Conservation (phyloP, 768 basidiomycete species). For the Lactarius indigo region DNA sequence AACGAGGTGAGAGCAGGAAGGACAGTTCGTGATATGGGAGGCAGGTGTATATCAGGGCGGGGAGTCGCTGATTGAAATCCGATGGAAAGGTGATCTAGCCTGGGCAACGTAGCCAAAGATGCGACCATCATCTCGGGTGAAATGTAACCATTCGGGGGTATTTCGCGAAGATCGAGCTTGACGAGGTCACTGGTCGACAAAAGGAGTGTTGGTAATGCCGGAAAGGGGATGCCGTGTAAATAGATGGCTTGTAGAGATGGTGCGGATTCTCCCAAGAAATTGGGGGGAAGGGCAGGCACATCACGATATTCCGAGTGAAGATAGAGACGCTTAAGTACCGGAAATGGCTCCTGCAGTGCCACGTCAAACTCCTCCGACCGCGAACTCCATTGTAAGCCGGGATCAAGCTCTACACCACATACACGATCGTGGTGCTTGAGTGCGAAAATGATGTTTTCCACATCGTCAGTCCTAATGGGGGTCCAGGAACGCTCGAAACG, state of each 20-base stretch:
- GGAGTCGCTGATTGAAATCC: neutral
- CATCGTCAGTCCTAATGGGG: neutral
- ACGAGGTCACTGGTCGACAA: neutral
- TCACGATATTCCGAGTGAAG: neutral
- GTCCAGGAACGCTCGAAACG: too few species aligned
- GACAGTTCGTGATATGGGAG: neutral
- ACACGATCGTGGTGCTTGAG: neutral
- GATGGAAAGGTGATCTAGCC: neutral
- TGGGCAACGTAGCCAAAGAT: neutral
- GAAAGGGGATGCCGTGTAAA: constrained; percentile 55
- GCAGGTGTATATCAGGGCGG: neutral
- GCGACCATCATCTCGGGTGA: neutral
- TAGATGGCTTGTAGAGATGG: constrained; percentile 68
- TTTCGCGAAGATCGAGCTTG: neutral
- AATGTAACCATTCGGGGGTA: neutral
- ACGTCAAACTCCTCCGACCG: neutral
- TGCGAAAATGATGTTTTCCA: neutral
- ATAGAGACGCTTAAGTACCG: neutral
- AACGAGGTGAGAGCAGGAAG: neutral
- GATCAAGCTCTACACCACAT: neutral
- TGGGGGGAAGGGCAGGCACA: neutral
- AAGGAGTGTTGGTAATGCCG: neutral
- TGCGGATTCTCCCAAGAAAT: constrained; percentile 47
- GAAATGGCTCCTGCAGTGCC: neutral
- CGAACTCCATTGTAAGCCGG: too few species aligned